These are phyloP conservation scores for Penicillium psychrosexuale DNA, from an alignment of 2,329 filamentous ascomycete genomes.

Conservation along the genomic window DNA sequence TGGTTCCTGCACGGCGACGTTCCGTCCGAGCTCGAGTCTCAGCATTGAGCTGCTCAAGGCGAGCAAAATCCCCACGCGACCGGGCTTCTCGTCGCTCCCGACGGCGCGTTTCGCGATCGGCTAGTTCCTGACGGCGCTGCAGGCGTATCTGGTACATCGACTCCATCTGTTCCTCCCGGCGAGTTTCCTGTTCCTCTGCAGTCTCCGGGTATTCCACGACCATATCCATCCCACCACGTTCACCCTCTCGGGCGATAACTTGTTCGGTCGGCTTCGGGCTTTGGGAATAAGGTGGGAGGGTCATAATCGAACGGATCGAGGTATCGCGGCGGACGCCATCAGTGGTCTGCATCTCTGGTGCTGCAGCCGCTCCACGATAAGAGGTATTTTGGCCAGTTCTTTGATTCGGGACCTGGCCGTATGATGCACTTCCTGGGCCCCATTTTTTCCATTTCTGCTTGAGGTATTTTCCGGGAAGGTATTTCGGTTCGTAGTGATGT, in stretches of 20 bases:
- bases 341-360: slow-evolving; percentile 29
- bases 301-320: slow-evolving; percentile 90
- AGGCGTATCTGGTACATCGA: slow-evolving; percentile 84
- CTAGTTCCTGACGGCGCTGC: slow-evolving; percentile 69
- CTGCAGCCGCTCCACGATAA: slow-evolving; percentile 26
- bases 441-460: slow-evolving; percentile 54
- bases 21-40: slow-evolving; percentile 46
- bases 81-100: slow-evolving; percentile 68
- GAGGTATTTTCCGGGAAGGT: slow-evolving; percentile 50
- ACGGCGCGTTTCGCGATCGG: slow-evolving; percentile 74
- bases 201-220: slow-evolving; percentile 84
- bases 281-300: slow-evolving; percentile 77
- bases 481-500: slow-evolving; percentile 49
- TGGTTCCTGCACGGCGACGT: slow-evolving; percentile 33
- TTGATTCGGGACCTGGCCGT: slow-evolving; percentile 39
- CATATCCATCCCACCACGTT: slow-evolving; percentile 84
- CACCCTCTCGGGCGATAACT: slow-evolving; percentile 82
- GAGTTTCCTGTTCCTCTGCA: slow-evolving; percentile 70
- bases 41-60: slow-evolving; percentile 64
- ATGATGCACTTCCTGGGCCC: slow-evolving; percentile 41
- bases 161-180: slow-evolving; percentile 89
- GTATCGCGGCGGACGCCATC: slow-evolving; percentile 70
- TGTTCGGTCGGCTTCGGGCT: slow-evolving; percentile 72
- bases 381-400: slow-evolving; percentile 24
- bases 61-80: slow-evolving; percentile 64